These are phyloP conservation scores for Sugiyamaella americana DNA, from an alignment of 805 yeast species.

Conservation along the genomic window DNA sequence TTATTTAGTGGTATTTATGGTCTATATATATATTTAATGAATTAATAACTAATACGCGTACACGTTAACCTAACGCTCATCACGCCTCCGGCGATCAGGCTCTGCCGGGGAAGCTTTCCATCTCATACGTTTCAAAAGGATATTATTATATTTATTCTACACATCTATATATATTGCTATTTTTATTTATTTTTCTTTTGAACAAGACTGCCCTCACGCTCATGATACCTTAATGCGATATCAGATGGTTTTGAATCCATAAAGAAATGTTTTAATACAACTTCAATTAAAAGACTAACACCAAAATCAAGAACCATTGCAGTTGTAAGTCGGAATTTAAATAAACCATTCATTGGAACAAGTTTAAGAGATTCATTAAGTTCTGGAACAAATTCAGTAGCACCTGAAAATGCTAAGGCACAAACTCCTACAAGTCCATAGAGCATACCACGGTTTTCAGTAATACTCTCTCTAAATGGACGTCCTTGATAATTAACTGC, in stretches of 20 bases:
- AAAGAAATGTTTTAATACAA: slow-evolving; percentile 69
- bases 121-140: too few relatives aligned
- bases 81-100: too few relatives aligned
- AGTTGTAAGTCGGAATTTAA: slow-evolving; percentile 71
- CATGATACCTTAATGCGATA: slow-evolving; percentile 50
- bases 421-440: slow-evolving; percentile 91
- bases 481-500: slow-evolving; percentile 97
- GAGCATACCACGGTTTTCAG: slow-evolving; percentile 93
- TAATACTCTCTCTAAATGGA: slow-evolving; percentile 89
- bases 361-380: slow-evolving; percentile 85
- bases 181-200: slow-evolving; percentile 22
- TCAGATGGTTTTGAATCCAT: slow-evolving; percentile 91
- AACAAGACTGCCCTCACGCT: slow-evolving; percentile 24
- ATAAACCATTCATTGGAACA: slow-evolving; percentile 71
- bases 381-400: slow-evolving; percentile 94
- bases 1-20: slow-evolving; percentile 2
- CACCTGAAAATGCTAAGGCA: slow-evolving; percentile 78
- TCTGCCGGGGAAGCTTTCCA: too few relatives aligned
- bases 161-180: neutral
- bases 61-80: too few relatives aligned
- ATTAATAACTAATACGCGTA: too few relatives aligned
- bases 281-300: slow-evolving; percentile 71
- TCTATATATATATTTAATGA: neutral
- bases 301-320: slow-evolving; percentile 71
- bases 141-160: too few relatives aligned